These are phyloP conservation scores for Talinum fruticosum DNA, from an alignment of 148 eudicot genomes.

Conservation along the genomic window DNA sequence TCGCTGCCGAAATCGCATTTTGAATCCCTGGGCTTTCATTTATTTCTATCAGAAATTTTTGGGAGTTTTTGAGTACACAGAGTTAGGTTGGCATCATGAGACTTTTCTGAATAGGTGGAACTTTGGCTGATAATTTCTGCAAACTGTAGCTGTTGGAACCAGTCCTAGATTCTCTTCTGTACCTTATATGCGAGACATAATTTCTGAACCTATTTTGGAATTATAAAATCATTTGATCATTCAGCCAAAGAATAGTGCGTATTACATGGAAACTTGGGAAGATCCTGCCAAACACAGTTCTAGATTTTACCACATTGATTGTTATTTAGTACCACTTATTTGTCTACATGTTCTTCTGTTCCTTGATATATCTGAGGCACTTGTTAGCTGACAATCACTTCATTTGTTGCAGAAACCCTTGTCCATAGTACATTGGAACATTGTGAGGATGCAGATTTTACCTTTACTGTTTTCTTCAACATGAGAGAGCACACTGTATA, in stretches of 20 bases:
- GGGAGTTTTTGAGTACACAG: background rate
- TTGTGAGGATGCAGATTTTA: constrained; percentile 82
- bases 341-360: background rate
- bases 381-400: constrained; percentile 5
- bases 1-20: too few species aligned
- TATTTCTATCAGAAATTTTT: background rate
- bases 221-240: too few species aligned
- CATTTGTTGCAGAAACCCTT: constrained; percentile 69
- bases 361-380: background rate
- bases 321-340: background rate
- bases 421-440: constrained; percentile 86
- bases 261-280: background rate
- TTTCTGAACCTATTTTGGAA: background rate
- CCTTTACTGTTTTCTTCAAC: constrained; percentile 76
- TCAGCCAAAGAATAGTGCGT: background rate
- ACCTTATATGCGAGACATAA: background rate
- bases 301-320: too few species aligned
- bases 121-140: too few species aligned
- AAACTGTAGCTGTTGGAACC: too few species aligned
- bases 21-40: too few species aligned
- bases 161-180: background rate
- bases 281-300: background rate
- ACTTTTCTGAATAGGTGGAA: background rate
- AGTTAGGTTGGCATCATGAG: background rate
- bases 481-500: constrained; percentile 79